These are phyloP conservation scores for Tetraselmis striata DNA, from an alignment of 139 green algal species.

Conservation along the genomic window DNA sequence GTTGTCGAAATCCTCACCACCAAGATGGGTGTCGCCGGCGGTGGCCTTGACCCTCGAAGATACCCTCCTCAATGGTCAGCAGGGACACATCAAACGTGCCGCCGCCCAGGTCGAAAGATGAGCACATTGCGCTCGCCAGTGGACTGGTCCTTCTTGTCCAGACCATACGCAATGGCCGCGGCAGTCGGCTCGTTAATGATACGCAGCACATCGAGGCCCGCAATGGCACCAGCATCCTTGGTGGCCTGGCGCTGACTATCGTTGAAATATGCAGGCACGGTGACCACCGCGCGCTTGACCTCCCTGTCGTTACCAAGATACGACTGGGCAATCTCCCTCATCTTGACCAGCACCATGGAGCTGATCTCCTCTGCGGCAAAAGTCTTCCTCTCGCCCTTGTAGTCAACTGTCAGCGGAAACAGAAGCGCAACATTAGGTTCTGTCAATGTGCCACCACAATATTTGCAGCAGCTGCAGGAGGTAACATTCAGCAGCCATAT, in stretches of 20 bases:
- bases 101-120: slow-evolving; percentile 76
- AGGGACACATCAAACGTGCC: slow-evolving; percentile 86
- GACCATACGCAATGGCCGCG: slow-evolving; percentile 85
- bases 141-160: slow-evolving; percentile 52
- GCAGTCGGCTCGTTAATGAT: slow-evolving; percentile 98
- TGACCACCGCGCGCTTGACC: slow-evolving; percentile 92
- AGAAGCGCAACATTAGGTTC: too few relatives aligned
- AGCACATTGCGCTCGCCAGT: background rate
- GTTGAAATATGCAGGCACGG: slow-evolving; percentile 90
- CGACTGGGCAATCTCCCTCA: slow-evolving; percentile 89
- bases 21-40: slow-evolving; percentile 80
- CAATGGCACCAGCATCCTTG: slow-evolving; percentile 92
- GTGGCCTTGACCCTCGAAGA: slow-evolving; percentile 88
- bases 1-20: slow-evolving; percentile 86
- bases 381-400: slow-evolving; percentile 89
- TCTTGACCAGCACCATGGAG: slow-evolving; percentile 96
- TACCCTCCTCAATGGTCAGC: slow-evolving; percentile 80
- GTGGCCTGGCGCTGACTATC: slow-evolving; percentile 71
- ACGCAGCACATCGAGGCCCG: slow-evolving; percentile 89
- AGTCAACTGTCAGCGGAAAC: slow-evolving; percentile 61
- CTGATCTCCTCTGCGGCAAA: slow-evolving; percentile 94
- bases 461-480: too few relatives aligned
- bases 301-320: slow-evolving; percentile 51
- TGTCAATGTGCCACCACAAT: too few relatives aligned
- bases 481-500: too few relatives aligned